phyloP scores from a whole-genome alignment of 2,329 filamentous ascomycete genomes.

The Xylaria sp. region DNA sequence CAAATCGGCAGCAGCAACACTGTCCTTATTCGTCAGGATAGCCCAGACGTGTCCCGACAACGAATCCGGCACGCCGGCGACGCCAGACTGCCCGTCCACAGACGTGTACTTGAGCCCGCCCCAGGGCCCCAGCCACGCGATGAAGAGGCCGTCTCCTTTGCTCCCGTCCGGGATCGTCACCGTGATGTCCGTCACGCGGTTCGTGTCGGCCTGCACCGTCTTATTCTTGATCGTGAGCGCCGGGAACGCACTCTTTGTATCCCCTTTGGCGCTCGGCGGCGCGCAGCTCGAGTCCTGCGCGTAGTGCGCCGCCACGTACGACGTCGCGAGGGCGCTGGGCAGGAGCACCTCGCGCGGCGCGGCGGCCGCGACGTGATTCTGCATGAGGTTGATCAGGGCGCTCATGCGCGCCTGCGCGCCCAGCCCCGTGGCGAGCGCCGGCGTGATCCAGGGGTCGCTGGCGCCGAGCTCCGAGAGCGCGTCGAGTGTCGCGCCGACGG shows the following conservation, averaged over 20 bases:
- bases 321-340: constrained; percentile 48
- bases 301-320: constrained; percentile 49
- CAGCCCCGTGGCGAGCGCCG: constrained; percentile 49
- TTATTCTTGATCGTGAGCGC: constrained; percentile 42
- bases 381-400: constrained; percentile 55
- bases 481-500: constrained; percentile 50
- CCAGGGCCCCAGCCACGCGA: constrained; percentile 55
- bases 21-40: constrained; percentile 48
- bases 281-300: constrained; percentile 45
- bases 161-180: constrained; percentile 41
- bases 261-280: not conserved
- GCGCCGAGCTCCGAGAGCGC: constrained; percentile 44
- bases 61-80: constrained; percentile 46
- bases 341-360: constrained; percentile 51
- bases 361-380: constrained; percentile 49
- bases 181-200: constrained; percentile 40
- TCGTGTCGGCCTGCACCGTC: constrained; percentile 30
- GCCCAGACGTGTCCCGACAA: constrained; percentile 53
- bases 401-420: constrained; percentile 52
- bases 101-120: constrained; percentile 50
- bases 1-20: constrained; percentile 36
- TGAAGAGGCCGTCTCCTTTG: constrained; percentile 40
- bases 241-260: constrained; percentile 34
- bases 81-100: constrained; percentile 40
- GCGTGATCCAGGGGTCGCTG: constrained; percentile 52